Evolutionary conservation across 257 asterid genomes (phyloP), one percentile per base, ranked within the genome.

Genomic region (Fraxinus pennsylvanica): DNA sequence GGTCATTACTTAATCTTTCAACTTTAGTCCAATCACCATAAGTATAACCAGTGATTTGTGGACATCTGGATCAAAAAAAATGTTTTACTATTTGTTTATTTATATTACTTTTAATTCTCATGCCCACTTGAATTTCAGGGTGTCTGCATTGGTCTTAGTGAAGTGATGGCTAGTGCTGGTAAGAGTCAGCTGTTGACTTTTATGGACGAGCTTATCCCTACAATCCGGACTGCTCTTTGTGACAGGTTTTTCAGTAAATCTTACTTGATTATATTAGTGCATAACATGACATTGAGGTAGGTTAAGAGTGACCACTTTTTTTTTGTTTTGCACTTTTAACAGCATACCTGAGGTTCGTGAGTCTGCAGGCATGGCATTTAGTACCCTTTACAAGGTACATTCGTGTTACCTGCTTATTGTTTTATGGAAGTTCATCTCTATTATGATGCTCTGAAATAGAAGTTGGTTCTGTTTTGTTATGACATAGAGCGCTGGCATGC

Each of bases 101-200:
- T 74, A 27, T 45, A 36, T 71, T 78, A 29, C n/a, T 22, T 73
- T 69, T 30, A 52, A 47, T 74, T 41, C 43, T 76, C 52, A 47
- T 79, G 13, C 78, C 72, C 43, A 41, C 43, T 75, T 79, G 85
- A 35, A 19, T 54, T 87, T 68, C 90, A 93, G 99, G 99, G 99
- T 87, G 99, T 92, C 67, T 96, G 99, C 85, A 91, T 89, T 86
- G 99, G 99, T 79, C 89, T 96, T 77, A 89, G 98, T 82, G 99
- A 96, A 86, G 99, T 96, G 86, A 96, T 96, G 99, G 96, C 90
- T 74, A 88, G 93, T 80, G 97, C 99, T 75, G 99, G 97, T 77
- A 96, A 90, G 88, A 93, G 90, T 84, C 99, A 96, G 91, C 86
- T 96, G 71, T 84, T 96, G 84, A 89, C 85, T 81, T 96, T 89